Base-by-base conservation (phyloP, 768 basidiomycete genomes). In the Termitomyces sp. region DNA sequence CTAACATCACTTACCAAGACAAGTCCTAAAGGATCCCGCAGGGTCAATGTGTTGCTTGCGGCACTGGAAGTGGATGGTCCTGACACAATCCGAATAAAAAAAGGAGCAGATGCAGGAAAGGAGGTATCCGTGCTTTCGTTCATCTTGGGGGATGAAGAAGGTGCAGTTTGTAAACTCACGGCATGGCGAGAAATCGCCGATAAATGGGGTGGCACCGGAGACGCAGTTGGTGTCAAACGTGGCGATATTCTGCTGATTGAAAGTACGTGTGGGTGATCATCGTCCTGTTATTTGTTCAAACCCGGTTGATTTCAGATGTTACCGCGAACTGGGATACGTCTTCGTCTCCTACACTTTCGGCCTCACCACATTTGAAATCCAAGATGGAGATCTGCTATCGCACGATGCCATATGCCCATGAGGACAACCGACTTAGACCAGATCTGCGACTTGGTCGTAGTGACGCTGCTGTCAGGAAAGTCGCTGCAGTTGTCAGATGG, bases 181-280 rank as follows among this genome's bases (percentile, higher is more conserved):
- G 89, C 85, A 12, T 93, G 91, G 91, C 74, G 89, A 54, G 85
- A 91, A 45, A 72, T 80, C 4, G 91, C 91, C 11, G 86, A 91
- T 43, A 68, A 69, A 0, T 91, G 89, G 90, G 87, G 85, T 23
- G 78, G 76, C 1, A 57, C 68, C 37, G 72, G 74, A 10, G 68
- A 73, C 7, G 68, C 68, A 3, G 67, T 72, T 11, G 78, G 70
- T 17, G 68, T 82, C 2, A 88, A 85, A 64, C 76, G 87, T 47
- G 91, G 91, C 1, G 91, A 92, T 65, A 73, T 92, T 16, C 72
- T 89, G 8, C 74, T 84, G 57, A 72, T 92, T 16, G 81, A 88
- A 66, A 88, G 91, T 87, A 66, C 40, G 84, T 73, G 32, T 41
- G 57, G 56, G 21, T 37, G 19, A 46, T 27, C 14, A 49, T 61